Evolutionary conservation across 495 filamentous ascomycete species (phyloP).

Genomic region (Penicillium goetzii): DNA sequence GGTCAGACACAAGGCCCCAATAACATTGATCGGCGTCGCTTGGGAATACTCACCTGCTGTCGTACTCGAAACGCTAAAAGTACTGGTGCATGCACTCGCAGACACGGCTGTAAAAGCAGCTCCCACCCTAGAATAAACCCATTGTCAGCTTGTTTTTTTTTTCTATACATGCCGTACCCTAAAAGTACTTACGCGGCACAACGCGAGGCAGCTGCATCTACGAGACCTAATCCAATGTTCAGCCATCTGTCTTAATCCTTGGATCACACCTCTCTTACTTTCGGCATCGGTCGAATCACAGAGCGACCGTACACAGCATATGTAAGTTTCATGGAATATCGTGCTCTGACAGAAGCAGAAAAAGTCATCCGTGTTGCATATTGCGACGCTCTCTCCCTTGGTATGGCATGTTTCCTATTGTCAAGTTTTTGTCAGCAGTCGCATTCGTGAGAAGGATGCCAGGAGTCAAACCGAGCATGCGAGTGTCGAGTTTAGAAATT

Average conservation of each 20-base stretch:
- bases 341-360: neutral
- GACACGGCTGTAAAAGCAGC: neutral
- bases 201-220: neutral
- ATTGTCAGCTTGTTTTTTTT: neutral
- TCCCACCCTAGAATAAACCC: neutral
- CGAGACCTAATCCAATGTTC: neutral
- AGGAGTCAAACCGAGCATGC: neutral
- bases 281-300: neutral
- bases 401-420: neutral
- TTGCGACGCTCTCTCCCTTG: neutral
- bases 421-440: neutral
- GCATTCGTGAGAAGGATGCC: neutral
- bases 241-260: neutral
- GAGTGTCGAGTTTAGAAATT: neutral
- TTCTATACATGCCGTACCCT: neutral
- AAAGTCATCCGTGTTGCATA: neutral
- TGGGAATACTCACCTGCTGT: neutral
- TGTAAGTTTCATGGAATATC: neutral
- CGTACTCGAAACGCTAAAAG: neutral
- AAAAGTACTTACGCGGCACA: neutral
- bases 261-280: neutral
- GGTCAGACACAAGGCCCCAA: neutral
- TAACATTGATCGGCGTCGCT: neutral
- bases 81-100: neutral
- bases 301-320: neutral